Conservation (phyloP, 2,329 filamentous ascomycete genomes). For the Dendryphion nanum region DNA sequence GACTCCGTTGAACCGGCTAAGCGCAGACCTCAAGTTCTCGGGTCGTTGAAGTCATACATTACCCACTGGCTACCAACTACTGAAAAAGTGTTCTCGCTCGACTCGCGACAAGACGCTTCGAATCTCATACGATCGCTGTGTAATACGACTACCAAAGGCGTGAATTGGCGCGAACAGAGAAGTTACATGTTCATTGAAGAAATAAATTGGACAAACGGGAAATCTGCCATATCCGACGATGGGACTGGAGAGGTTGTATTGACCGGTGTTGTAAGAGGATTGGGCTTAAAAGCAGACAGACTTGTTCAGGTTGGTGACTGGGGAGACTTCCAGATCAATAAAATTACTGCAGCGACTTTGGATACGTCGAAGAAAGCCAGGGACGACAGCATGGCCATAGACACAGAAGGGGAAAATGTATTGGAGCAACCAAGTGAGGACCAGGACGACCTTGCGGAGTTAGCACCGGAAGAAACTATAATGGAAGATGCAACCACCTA, state of each 20-base stretch:
- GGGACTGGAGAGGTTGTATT: slow-evolving; percentile 62
- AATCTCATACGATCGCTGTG: slow-evolving; percentile 90
- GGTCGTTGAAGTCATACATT: slow-evolving; percentile 87
- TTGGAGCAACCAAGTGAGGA: slow-evolving; percentile 74
- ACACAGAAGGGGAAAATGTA: slow-evolving; percentile 54
- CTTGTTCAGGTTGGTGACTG: slow-evolving; percentile 89
- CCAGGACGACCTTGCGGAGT: slow-evolving; percentile 75
- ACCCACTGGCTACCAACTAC: slow-evolving; percentile 91
- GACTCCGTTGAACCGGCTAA: slow-evolving; percentile 78
- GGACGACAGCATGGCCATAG: slow-evolving; percentile 66
- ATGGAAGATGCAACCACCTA: slow-evolving; percentile 68
- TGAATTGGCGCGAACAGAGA: slow-evolving; percentile 92
- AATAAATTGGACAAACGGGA: slow-evolving; percentile 64
- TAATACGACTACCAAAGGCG: slow-evolving; percentile 86
- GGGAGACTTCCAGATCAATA: slow-evolving; percentile 90
- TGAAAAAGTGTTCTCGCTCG: slow-evolving; percentile 86
- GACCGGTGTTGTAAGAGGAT: slow-evolving; percentile 83
- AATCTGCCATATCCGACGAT: slow-evolving; percentile 45
- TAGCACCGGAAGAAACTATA: slow-evolving; percentile 81
- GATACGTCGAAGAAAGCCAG: slow-evolving; percentile 57
- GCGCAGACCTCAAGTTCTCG: slow-evolving; percentile 70
- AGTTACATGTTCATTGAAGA: slow-evolving; percentile 94
- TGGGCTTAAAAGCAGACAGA: slow-evolving; percentile 83
- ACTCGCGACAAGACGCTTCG: slow-evolving; percentile 84
- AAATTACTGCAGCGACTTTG: slow-evolving; percentile 76